A percentile compares a stretch with the other conserved stretches of the same genome.
Conservation (phyloP, 192 early-diverging fungal species). For the Backusella tuberculispora region DNA sequence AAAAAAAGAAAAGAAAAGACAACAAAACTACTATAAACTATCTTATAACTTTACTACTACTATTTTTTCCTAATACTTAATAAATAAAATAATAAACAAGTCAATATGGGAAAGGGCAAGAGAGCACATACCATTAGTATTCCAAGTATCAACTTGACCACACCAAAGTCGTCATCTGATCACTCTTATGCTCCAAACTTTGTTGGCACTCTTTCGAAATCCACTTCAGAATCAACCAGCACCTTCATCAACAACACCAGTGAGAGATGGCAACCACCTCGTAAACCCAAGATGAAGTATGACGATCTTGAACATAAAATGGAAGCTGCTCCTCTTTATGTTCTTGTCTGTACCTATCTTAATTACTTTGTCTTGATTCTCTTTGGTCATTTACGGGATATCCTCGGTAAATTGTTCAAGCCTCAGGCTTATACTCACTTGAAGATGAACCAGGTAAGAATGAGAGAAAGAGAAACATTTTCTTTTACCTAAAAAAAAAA, state of each 20-base stretch:
- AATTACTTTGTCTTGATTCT: constrained; percentile 92
- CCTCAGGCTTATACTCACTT: constrained; percentile 75
- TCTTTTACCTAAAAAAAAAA: constrained; percentile 21
- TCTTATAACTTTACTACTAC: no score
- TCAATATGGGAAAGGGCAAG: constrained; percentile 36
- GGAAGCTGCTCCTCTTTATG: constrained; percentile 79
- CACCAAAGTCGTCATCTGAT: constrained; percentile 25
- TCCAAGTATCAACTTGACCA: constrained; percentile 33
- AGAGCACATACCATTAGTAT: constrained; percentile 39
- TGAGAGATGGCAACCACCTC: constrained; percentile 24
- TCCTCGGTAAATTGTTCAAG: constrained; percentile 82
- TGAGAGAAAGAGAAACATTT: not conserved
- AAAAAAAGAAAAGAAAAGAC: constrained; percentile 9
- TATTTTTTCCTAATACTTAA: constrained; percentile 18
- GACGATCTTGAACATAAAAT: constrained; percentile 44
- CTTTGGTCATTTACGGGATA: constrained; percentile 92
- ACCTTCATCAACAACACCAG: constrained; percentile 15
- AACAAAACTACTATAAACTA: no score
- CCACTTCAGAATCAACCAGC: constrained; percentile 16
- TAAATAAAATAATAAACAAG: not conserved
- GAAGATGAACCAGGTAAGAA: constrained; percentile 66
- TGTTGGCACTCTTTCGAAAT: constrained; percentile 17
- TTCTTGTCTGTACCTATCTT: constrained; percentile 93
- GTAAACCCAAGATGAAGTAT: constrained; percentile 31
- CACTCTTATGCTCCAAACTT: constrained; percentile 26